These are phyloP conservation scores for Podospora australis DNA, from an alignment of 495 filamentous ascomycete genomes.

Conservation along the genomic window DNA sequence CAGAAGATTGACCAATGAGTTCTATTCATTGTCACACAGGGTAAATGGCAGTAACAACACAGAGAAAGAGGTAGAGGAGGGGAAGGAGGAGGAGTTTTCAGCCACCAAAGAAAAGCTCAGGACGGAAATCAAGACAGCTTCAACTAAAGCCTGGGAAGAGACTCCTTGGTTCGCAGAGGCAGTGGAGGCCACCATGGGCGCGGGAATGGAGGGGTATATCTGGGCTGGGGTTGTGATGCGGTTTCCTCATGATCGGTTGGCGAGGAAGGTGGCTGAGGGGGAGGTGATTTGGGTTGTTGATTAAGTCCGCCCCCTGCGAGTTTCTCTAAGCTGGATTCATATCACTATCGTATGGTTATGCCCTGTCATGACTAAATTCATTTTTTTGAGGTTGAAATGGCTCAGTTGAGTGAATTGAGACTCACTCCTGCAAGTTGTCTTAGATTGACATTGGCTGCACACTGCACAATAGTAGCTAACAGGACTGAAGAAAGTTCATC, in stretches of 20 bases:
- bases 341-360: too few species aligned
- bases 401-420: too few species aligned
- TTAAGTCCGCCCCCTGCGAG: too few species aligned
- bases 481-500: too few species aligned
- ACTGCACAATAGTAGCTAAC: too few species aligned
- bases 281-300: conserved; percentile 4
- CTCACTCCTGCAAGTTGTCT: too few species aligned
- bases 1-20: background rate
- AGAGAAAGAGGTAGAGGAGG: background rate
- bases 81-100: conserved; percentile 2
- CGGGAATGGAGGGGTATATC: conserved; percentile 10
- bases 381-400: too few species aligned
- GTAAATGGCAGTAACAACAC: background rate
- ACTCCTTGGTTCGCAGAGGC: background rate
- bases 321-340: too few species aligned
- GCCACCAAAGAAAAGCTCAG: background rate
- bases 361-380: too few species aligned
- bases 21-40: too few species aligned
- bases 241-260: background rate
- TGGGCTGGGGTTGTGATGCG: conserved; percentile 2
- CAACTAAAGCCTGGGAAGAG: background rate
- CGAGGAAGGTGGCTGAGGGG: background rate
- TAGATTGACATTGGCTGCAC: too few species aligned
- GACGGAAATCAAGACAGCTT: background rate
- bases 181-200: background rate